phyloP scores from a whole-genome alignment of 225 moss, liverwort and hornwort genomes.

The Anthoceros angustus region DNA sequence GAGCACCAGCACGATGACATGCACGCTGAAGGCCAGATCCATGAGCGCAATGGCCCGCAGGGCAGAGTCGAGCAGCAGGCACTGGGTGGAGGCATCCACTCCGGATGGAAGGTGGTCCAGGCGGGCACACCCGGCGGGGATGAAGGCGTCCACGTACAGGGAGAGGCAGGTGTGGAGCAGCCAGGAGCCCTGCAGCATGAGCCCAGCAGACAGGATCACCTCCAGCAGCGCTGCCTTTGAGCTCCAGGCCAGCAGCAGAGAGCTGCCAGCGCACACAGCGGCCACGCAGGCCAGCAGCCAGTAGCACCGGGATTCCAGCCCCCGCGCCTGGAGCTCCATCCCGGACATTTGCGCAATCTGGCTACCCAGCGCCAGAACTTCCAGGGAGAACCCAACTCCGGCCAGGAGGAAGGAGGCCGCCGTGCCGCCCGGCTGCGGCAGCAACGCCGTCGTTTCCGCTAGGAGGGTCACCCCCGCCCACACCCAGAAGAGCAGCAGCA shows the following conservation, averaged over 20 bases:
- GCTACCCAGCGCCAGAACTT: conserved; percentile 55
- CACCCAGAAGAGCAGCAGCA: conserved; percentile 80
- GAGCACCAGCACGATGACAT: conserved; percentile 53
- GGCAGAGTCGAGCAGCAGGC: conserved; percentile 49
- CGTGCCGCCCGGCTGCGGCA: conserved; percentile 40
- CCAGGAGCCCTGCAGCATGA: conserved; percentile 81
- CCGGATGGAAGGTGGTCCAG: conserved; percentile 61
- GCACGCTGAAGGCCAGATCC: conserved; percentile 70
- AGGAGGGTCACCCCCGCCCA: conserved; percentile 53
- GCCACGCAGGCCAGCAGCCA: conserved; percentile 46
- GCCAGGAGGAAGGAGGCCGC: conserved; percentile 64
- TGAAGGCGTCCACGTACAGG: conserved; percentile 62
- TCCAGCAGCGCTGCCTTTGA: conserved; percentile 68
- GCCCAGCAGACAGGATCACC: conserved; percentile 51
- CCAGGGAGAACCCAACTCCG: conserved; percentile 63
- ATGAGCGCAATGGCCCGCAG: conserved; percentile 67
- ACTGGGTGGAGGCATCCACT: conserved; percentile 73
- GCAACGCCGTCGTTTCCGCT: conserved; percentile 46
- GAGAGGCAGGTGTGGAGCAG: conserved; percentile 60
- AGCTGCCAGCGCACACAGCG: conserved; percentile 38
- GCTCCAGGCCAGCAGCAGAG: conserved; percentile 66
- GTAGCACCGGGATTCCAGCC: conserved; percentile 80
- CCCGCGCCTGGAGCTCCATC: conserved; percentile 49
- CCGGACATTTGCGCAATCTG: conserved; percentile 58
- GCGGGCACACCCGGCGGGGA: conserved; percentile 75